phyloP scores from a whole-genome alignment of 2,329 filamentous ascomycete species.

The Fusarium zealandicum region DNA sequence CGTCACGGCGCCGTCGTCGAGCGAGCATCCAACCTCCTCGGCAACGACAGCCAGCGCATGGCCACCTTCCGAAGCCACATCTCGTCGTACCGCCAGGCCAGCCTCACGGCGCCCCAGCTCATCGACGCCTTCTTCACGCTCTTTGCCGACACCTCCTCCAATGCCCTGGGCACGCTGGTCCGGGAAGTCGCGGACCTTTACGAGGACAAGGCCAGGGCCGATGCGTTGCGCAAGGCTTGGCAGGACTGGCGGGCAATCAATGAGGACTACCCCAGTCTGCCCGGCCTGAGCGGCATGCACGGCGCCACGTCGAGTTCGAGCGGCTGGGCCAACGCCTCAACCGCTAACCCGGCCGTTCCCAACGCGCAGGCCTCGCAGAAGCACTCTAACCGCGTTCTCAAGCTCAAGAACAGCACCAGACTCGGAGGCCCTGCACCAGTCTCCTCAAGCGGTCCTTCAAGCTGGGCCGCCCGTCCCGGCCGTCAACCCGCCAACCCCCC shows the following conservation, averaged over 20 bases:
- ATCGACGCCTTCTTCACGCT: constrained; percentile 88
- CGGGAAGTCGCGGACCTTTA: constrained; percentile 93
- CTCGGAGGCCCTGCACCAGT: constrained; percentile 48
- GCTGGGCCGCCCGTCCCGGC: constrained; percentile 35
- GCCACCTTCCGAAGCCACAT: constrained; percentile 79
- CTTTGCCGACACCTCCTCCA: constrained; percentile 78
- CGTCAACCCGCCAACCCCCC: constrained; percentile 29
- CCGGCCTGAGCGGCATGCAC: constrained; percentile 74
- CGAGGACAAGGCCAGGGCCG: constrained; percentile 79
- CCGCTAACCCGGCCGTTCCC: constrained; percentile 59
- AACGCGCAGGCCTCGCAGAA: constrained; percentile 53
- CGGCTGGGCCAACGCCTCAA: constrained; percentile 67
- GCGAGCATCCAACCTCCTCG: constrained; percentile 80
- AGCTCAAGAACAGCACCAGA: constrained; percentile 65
- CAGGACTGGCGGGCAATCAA: constrained; percentile 96
- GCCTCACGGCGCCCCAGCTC: constrained; percentile 75
- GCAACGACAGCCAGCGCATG: constrained; percentile 78
- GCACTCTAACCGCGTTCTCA: constrained; percentile 63
- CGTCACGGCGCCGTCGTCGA: constrained; percentile 87
- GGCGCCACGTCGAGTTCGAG: constrained; percentile 64
- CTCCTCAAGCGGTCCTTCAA: constrained; percentile 26
- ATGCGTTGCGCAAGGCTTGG: constrained; percentile 82
- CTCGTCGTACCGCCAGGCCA: constrained; percentile 75
- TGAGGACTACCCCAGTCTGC: constrained; percentile 91
- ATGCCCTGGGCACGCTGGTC: constrained; percentile 85